Base-by-base conservation (phyloP, 345 rosid genomes). In the Psidium guajava region DNA sequence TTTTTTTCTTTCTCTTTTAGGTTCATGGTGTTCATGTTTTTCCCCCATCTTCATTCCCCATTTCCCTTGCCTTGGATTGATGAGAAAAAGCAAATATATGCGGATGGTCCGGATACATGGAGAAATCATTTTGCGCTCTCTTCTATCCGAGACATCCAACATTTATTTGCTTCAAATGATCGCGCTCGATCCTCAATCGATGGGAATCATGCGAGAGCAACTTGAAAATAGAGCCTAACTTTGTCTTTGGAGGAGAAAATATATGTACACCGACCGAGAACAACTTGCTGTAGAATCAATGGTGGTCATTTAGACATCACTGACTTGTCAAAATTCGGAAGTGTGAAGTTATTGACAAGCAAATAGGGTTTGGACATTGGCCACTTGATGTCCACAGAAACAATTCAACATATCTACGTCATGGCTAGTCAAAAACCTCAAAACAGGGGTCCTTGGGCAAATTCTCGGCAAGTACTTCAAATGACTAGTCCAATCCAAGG, bases 1-100 rank as follows among this genome's bases (percentile, higher is more conserved):
- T 16, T 18, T 5, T 0, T 32, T 32, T 32, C n/a, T 16, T 16
- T 3, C 0, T 64, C 15, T 16, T 32, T 4, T 8, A 1, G 77
- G 77, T 69, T 69, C 21, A 32, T 11, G 77, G 77, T 1, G 24
- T 69, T 28, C 11, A 21, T 64, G 20, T 54, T 40, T 32, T 32
- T 18, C 24, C 47, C 47, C 12, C 42, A 40, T 69, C 77, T 69
- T 5, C 77, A 16, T 4, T 32, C 44, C 47, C 5, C 18, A 28
- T 28, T 28, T 28, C 42, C 74, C 42, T 61, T 15, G 74, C 74
- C 74, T 28, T 61, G 42, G 21, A 61, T 61, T 61, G 28, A 28
- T 7, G 11, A 64, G 44, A 32, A 59, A 8, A 32, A 32, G 1
- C 2, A 32, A 18, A 32, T 42, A 32, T 8, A 44, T 16, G 44